A percentile compares a stretch with the other conserved stretches of the same genome.
Conservation (phyloP, 2,329 filamentous ascomycete species). For the Claviceps cyperi region DNA sequence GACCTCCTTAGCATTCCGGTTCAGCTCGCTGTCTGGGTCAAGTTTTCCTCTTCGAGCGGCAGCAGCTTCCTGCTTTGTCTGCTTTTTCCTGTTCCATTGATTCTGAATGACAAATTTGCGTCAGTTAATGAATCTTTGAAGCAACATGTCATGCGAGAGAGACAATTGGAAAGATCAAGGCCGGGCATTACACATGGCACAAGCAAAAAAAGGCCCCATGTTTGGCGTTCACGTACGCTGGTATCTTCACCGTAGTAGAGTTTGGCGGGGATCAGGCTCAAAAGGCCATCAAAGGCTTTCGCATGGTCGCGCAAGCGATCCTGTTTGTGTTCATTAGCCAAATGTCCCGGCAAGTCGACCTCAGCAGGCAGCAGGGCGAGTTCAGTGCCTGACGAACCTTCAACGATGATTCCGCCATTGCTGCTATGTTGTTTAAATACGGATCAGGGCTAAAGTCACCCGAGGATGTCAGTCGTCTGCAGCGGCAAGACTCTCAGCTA, state of each 20-base stretch:
- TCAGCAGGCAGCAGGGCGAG: conserved; percentile 15
- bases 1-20: conserved; percentile 76
- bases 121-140: neutral
- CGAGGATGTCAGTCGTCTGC: neutral
- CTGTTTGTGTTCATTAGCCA: conserved; percentile 19
- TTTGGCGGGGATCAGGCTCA: conserved; percentile 80
- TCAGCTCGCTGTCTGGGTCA: conserved; percentile 70
- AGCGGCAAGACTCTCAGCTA: neutral
- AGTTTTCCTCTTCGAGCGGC: conserved; percentile 78
- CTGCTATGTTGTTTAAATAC: neutral
- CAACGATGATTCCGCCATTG: conserved; percentile 30
- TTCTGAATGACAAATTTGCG: conserved; percentile 38
- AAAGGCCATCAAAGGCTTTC: conserved; percentile 70
- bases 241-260: conserved; percentile 81
- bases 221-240: conserved; percentile 44
- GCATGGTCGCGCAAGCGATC: conserved; percentile 44
- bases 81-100: conserved; percentile 89
- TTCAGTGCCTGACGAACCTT: conserved; percentile 26
- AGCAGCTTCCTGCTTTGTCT: conserved; percentile 77
- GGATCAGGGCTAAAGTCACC: neutral
- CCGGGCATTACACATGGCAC: neutral
- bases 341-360: neutral
- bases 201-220: neutral
- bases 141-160: neutral
- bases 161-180: neutral